These are phyloP conservation scores for Pyrrhoderma noxium DNA, from an alignment of 1,284 basidiomycete species.

Conservation along the genomic window DNA sequence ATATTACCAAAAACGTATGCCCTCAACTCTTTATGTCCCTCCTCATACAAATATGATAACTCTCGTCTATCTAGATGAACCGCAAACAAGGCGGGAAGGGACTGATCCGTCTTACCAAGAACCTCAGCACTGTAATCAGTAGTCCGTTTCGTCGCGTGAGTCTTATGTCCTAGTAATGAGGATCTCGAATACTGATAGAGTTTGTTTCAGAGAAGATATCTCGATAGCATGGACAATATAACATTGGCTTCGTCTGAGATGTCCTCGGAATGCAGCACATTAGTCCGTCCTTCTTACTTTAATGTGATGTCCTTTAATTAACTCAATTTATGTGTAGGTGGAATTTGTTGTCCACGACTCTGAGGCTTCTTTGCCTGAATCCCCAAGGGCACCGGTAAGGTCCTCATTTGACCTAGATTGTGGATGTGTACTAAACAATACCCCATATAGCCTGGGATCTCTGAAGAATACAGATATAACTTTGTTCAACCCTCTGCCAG, in stretches of 20 bases:
- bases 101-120: conserved; percentile 43
- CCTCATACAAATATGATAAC: not conserved
- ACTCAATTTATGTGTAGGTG: conserved; percentile 20
- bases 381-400: not conserved
- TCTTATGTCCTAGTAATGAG: not conserved
- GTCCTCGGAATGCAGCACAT: conserved; percentile 30
- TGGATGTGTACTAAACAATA: not conserved
- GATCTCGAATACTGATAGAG: conserved; percentile 2
- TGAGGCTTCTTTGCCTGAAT: not conserved
- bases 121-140: conserved; percentile 74
- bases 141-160: conserved; percentile 12
- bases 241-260: conserved; percentile 12
- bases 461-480: no score
- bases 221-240: conserved; percentile 13
- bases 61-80: conserved; percentile 66
- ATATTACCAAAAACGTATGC: conserved; percentile 8
- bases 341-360: conserved; percentile 21
- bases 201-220: conserved; percentile 21
- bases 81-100: conserved; percentile 64
- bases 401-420: not conserved
- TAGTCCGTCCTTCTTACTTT: conserved; percentile 20
- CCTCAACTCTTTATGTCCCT: not conserved
- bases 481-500: not conserved
- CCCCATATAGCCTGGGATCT: no score
- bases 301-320: not conserved